Evolutionary conservation across 164 flowering plant species (phyloP), one percentile per base, ranked within the genome.

Genomic region (Warburgia ugandensis): DNA sequence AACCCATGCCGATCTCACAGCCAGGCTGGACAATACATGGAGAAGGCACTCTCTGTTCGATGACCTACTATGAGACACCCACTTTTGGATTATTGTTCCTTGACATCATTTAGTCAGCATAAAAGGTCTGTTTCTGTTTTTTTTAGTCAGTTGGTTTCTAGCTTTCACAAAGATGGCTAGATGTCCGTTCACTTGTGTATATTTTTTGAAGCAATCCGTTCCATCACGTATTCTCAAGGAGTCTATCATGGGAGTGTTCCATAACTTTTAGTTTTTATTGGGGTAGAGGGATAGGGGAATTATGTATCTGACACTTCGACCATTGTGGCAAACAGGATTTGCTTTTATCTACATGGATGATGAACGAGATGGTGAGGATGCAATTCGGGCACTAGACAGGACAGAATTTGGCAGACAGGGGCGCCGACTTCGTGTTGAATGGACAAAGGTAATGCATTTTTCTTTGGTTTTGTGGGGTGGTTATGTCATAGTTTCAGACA

Each of bases 261-360:
- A 50, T 29, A 48, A 45, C 45, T 48, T 45, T 39, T 6, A 38
- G 44, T 35, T n/a, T 4, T 49, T 20, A 4, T 33, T 36, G 11
- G 14, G 20, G 2, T 13, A 1, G 14, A 6, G 28, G 20, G n/a
- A n/a, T 43, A 27, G 10, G 11, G 20, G 25, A 3, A 22, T 38
- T 48, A 3, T 29, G 29, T 16, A 19, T 28, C 45, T 20, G 22
- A 27, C 21, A 27, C 33, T 45, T 12, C 10, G 51, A 38, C 28
- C 5, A 9, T 48, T 51, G 7, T 59, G 20, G 21, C 36, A 20
- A 62, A 6, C 44, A 94, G 99, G 99, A 29, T 94, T 86, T 86
- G 99, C 99, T 58, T 94, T 94, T 59, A 61, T 94, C 40, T 89
- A 89, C 41, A 89, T 94, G 97, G 97, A 89, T 38, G 99, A 94